Evolutionary conservation across 768 basidiomycete species (phyloP), one percentile per base, ranked within the genome.

Genomic region (Collybia nuda): DNA sequence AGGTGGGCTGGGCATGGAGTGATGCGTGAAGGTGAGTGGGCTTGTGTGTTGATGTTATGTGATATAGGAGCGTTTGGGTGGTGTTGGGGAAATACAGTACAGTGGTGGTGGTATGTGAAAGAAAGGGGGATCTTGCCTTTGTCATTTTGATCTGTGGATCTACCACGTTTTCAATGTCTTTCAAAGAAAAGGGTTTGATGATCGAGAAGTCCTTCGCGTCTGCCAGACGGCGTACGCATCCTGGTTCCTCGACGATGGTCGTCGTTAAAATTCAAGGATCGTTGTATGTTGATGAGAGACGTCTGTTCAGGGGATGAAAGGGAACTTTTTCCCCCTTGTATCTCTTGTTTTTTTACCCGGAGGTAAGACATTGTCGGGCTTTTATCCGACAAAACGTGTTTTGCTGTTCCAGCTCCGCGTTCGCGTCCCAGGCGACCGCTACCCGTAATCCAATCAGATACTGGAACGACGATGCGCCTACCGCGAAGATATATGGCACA

Each of bases 101-200:
- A 26, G 29, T 44, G 44, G 21, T 45, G 29, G 29, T 35, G 29
- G 44, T 46, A 37, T 36, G 14, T 46, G 35, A 46, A 46, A 44
- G 35, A 46, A 46, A 36, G 44, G 28, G 8, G 3, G 12, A 17
- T 11, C 12, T 12, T 18, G 43, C 28, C 28, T 29, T 12, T 18
- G n/a, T 32, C 44, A 18, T 44, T 43, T 18, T 44, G 43, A 44
- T 45, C 7, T 32, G 32, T 5, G 32, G 14, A 6, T 17, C 18
- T 12, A 46, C 15, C 44, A 46, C 44, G 44, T 36, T 46, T 17
- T 37, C 35, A 2, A 15, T 46, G 18, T 9, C 32, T 32, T 32
- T 32, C 32, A 46, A 46, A 46, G 21, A 37, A 46, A 36, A 46
- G 12, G 22, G 12, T 17, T 44, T n/a, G n/a, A 24, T 19, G 8